Conservation (phyloP, 2,329 filamentous ascomycete species). For the Lomentospora prolificans region DNA sequence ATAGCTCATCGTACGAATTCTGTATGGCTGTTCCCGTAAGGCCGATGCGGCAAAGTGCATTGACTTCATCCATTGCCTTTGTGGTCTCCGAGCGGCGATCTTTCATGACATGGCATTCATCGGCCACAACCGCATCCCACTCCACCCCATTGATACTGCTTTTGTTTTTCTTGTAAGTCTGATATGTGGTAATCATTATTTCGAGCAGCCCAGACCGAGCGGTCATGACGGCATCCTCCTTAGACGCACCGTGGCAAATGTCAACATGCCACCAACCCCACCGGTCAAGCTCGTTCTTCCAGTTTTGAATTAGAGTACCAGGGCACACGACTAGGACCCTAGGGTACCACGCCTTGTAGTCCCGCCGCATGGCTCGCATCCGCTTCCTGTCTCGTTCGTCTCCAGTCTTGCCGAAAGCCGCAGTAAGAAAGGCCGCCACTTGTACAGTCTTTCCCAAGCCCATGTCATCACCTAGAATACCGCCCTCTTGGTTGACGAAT, state of each 20-base stretch:
- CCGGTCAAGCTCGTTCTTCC: slow-evolving; percentile 72
- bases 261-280: slow-evolving; percentile 97
- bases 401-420: slow-evolving; percentile 87
- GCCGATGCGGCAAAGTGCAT: slow-evolving; percentile 84
- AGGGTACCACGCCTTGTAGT: slow-evolving; percentile 59
- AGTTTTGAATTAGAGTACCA: slow-evolving; percentile 80
- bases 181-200: slow-evolving; percentile 90
- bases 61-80: slow-evolving; percentile 79
- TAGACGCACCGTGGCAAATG: slow-evolving; percentile 60
- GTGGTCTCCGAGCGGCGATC: slow-evolving; percentile 68
- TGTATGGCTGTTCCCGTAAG: slow-evolving; percentile 94
- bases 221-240: slow-evolving; percentile 61
- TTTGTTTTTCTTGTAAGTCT: slow-evolving; percentile 73
- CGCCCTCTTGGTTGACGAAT: slow-evolving; percentile 86
- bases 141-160: slow-evolving; percentile 68
- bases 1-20: slow-evolving; percentile 95
- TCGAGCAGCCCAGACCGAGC: slow-evolving; percentile 71
- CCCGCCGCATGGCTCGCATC: slow-evolving; percentile 74
- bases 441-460: slow-evolving; percentile 95
- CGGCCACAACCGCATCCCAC: slow-evolving; percentile 91
- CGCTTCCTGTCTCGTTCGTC: slow-evolving; percentile 77
- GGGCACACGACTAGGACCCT: slow-evolving; percentile 69
- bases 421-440: slow-evolving; percentile 83
- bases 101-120: slow-evolving; percentile 89
- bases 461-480: slow-evolving; percentile 94